phyloP scores from a whole-genome alignment of 345 rosid species.

The Theobroma cacao region DNA sequence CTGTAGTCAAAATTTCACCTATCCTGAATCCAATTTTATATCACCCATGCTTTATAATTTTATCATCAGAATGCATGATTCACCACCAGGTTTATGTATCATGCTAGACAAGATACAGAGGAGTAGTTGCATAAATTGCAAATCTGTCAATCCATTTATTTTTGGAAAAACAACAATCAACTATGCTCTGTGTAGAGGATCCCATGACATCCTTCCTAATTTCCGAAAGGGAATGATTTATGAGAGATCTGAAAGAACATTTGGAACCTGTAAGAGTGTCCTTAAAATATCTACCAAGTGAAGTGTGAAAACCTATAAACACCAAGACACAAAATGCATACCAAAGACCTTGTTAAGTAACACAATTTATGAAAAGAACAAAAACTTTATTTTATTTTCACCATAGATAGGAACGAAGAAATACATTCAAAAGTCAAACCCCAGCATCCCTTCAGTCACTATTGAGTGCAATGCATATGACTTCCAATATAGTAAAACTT shows the following conservation, averaged over 20 bases:
- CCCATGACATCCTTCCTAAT: not conserved
- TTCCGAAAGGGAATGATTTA: not conserved
- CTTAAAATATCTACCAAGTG: not conserved
- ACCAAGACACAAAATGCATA: not conserved
- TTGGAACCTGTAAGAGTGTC: not conserved
- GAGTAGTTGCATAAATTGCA: not conserved
- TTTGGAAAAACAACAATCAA: not conserved
- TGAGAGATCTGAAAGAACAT: not conserved
- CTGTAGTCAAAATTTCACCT: not conserved
- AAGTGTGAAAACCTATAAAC: not conserved
- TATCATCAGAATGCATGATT: not conserved
- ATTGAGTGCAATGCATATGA: not conserved
- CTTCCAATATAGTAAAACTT: not conserved
- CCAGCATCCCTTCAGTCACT: not conserved
- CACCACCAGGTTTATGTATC: not conserved
- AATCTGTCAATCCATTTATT: not conserved
- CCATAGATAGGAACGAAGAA: not conserved
- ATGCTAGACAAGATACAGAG: not conserved
- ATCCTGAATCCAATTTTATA: not conserved
- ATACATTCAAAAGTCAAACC: not conserved
- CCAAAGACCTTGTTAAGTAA: not conserved
- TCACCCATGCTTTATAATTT: not conserved
- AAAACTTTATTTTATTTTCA: not conserved
- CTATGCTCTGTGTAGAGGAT: not conserved
- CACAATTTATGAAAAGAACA: not conserved